Percentiles rank a stretch among this genome's conserved stretches.
Conservation (phyloP, 1,139 yeast genomes). For the Geotrichum bryndzae region DNA sequence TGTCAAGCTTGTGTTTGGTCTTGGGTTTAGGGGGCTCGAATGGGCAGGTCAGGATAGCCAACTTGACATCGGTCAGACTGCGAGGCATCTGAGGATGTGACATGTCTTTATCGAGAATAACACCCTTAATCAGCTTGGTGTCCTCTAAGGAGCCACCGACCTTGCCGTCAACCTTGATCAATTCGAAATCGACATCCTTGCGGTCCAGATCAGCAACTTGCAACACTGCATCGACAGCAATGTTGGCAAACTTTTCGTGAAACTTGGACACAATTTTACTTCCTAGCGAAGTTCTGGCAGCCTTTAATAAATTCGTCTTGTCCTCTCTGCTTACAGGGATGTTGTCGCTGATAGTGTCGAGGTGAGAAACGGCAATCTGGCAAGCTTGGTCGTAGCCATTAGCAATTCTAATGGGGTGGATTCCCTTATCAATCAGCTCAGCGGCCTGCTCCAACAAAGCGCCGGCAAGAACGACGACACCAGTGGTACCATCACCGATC, state of each 20-base stretch:
- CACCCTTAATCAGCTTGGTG: slow-evolving; percentile 80
- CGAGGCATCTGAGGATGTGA: slow-evolving; percentile 99
- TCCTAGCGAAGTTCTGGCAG: slow-evolving; percentile 92
- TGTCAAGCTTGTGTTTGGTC: slow-evolving; percentile 94
- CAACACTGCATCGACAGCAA: slow-evolving; percentile 95
- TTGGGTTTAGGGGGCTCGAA: slow-evolving; percentile 99
- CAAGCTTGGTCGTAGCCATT: slow-evolving; percentile 98
- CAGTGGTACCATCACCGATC: slow-evolving; percentile 99
- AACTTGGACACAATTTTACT: slow-evolving; percentile 92
- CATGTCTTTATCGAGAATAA: slow-evolving; percentile 89
- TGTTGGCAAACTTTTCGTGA: slow-evolving; percentile 88
- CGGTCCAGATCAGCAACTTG: slow-evolving; percentile 89
- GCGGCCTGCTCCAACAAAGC: slow-evolving; percentile 91
- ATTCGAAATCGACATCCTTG: slow-evolving; percentile 92
- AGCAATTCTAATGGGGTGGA: slow-evolving; percentile 94
- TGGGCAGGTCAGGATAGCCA: slow-evolving; percentile 95
- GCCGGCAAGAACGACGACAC: slow-evolving; percentile 94
- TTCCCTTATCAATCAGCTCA: slow-evolving; percentile 91
- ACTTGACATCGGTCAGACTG: slow-evolving; percentile 66
- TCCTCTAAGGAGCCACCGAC: slow-evolving; percentile 92
- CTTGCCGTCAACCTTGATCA: slow-evolving; percentile 91
- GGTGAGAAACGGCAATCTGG: slow-evolving; percentile 72
- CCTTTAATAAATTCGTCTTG: slow-evolving; percentile 57
- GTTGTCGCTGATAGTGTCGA: slow-evolving; percentile 68
- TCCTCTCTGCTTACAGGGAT: slow-evolving; percentile 40